A percentile compares a stretch with the other conserved stretches of the same genome.
phyloP scores from a whole-genome alignment of 129 eudicot genomes.

The Glebionis coronaria region DNA sequence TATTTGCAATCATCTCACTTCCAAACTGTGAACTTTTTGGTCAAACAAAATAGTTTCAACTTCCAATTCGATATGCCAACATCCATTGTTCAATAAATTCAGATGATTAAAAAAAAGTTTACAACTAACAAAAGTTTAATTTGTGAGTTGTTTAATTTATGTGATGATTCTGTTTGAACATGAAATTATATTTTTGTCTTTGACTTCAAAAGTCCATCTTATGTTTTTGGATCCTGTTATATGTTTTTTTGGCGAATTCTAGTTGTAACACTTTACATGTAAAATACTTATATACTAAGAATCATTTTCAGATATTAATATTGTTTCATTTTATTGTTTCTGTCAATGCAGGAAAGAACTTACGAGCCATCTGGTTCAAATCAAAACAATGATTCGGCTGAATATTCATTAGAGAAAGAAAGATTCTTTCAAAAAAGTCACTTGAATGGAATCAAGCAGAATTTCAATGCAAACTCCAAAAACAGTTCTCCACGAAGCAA shows the following conservation, averaged over 20 bases:
- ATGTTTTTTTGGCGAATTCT: not conserved
- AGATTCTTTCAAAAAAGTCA: slow-evolving; percentile 26
- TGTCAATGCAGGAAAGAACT: slow-evolving; percentile 52
- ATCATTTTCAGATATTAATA: not conserved
- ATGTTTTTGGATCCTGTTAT: not conserved
- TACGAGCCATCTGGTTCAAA: slow-evolving; percentile 39
- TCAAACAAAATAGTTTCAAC: slow-evolving; percentile 18
- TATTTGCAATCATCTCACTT: not conserved
- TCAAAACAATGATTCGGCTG: slow-evolving; percentile 39
- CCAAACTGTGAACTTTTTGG: slow-evolving; percentile 1
- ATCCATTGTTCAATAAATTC: slow-evolving; percentile 8
- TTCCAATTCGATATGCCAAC: slow-evolving; percentile 2
- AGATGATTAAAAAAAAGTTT: not conserved
- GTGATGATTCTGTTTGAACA: slow-evolving; percentile 1
- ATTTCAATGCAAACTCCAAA: slow-evolving; percentile 23
- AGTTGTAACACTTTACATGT: too few relatives aligned
- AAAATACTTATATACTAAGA: too few relatives aligned
- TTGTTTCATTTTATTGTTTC: slow-evolving; percentile 23
- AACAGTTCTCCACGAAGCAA: slow-evolving; percentile 31
- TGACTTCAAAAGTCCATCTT: slow-evolving; percentile 2
- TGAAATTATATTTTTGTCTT: not conserved
- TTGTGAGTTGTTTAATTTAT: not conserved
- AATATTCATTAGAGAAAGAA: slow-evolving; percentile 39
- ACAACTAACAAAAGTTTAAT: not conserved
- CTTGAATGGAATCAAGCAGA: slow-evolving; percentile 32